A percentile compares a stretch with the other conserved stretches of the same genome.
Evolutionary conservation across 1,284 basidiomycete genomes (phyloP).

Genomic region (Rhizoctonia solani): DNA sequence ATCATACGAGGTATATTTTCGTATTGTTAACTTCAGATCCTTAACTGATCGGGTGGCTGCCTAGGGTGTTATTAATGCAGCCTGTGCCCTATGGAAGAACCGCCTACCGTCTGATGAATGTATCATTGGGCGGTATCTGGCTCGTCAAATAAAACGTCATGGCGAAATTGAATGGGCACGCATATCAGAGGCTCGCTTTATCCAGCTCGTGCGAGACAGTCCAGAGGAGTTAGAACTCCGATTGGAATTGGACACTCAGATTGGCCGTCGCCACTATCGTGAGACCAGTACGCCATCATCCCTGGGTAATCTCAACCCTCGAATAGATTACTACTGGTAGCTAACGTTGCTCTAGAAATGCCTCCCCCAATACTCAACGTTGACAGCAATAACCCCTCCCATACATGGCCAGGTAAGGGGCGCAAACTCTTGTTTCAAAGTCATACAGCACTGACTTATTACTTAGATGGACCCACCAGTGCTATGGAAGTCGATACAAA

Average conservation of each 20-base stretch:
- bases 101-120: slow-evolving; percentile 6
- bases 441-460: too few relatives aligned
- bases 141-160: neutral
- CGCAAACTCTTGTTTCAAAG: neutral
- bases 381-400: neutral
- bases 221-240: slow-evolving; percentile 13
- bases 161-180: neutral
- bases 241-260: neutral
- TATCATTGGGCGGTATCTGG: slow-evolving; percentile 1
- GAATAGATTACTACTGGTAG: neutral
- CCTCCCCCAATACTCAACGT: neutral
- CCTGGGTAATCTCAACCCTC: neutral
- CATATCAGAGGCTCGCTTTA: slow-evolving; percentile 1
- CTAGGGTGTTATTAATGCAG: slow-evolving; percentile 14
- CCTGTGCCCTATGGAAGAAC: slow-evolving; percentile 12
- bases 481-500: too few relatives aligned
- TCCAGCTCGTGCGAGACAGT: neutral
- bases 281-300: slow-evolving; percentile 8
- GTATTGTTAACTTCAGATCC: neutral
- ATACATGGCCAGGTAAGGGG: neutral
- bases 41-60: neutral
- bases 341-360: neutral
- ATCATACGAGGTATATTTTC: slow-evolving; percentile 20
- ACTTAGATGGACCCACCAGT: too few relatives aligned
- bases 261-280: neutral